Evolutionary conservation across 2,329 filamentous ascomycete genomes (phyloP).

Genomic region (Aspergillus calidoustus): DNA sequence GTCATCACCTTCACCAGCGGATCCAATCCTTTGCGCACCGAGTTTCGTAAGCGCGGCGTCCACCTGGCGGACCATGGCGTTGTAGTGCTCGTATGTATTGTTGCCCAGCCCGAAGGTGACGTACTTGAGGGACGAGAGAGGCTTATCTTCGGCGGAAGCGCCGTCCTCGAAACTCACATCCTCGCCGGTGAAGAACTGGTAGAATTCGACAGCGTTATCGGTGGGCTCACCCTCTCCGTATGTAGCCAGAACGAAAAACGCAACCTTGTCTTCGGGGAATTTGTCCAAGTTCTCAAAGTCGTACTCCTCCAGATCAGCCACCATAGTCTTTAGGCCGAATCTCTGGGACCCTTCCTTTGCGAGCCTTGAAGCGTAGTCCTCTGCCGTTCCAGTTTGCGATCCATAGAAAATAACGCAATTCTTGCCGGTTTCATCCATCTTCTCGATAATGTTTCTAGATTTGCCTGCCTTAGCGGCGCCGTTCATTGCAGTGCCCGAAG

Average conservation of each 20-base stretch:
- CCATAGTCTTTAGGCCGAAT: slow-evolving; percentile 97
- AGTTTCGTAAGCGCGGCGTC: slow-evolving; percentile 79
- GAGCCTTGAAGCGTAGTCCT: slow-evolving; percentile 94
- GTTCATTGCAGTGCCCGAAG: slow-evolving; percentile 64
- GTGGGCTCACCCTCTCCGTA: slow-evolving; percentile 99
- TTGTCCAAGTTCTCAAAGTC: slow-evolving; percentile 93
- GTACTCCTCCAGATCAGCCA: slow-evolving; percentile 96
- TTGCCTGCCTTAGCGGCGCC: slow-evolving; percentile 76
- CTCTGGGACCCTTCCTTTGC: slow-evolving; percentile 97
- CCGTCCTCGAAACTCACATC: slow-evolving; percentile 80
- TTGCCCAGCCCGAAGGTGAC: slow-evolving; percentile 96
- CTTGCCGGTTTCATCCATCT: slow-evolving; percentile 93
- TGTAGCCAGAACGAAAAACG: slow-evolving; percentile 93
- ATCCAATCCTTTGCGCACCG: slow-evolving; percentile 81
- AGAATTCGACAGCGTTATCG: slow-evolving; percentile 98
- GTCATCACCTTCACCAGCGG: slow-evolving; percentile 93
- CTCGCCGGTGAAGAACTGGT: slow-evolving; percentile 88
- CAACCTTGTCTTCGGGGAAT: slow-evolving; percentile 86
- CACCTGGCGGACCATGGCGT: slow-evolving; percentile 94
- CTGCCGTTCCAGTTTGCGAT: slow-evolving; percentile 96
- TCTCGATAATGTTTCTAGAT: slow-evolving; percentile 90
- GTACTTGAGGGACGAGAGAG: slow-evolving; percentile 84
- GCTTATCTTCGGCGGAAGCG: slow-evolving; percentile 63
- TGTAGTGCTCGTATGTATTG: slow-evolving; percentile 99
- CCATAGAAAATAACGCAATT: slow-evolving; percentile 99